Evolutionary conservation across 352 stramenopile genomes (phyloP), one percentile per base, ranked within the genome.

Genomic region (Peronospora belbahrii): DNA sequence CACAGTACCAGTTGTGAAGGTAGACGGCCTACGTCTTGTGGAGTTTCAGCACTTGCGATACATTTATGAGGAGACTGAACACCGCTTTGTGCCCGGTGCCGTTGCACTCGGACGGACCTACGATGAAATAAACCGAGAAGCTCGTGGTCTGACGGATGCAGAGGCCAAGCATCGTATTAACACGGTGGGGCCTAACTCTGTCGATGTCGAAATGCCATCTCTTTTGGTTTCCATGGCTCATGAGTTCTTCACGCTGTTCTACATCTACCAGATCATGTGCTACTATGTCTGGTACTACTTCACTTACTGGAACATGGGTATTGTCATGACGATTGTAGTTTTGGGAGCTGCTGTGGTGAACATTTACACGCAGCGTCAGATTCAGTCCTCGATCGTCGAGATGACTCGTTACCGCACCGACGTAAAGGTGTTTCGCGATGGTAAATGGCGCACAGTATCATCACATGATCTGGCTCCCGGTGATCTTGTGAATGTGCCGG

Each of bases 221-320:
- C 24, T 67, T 17, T 19, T 49, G 6, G 45, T 47, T 10, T 74
- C 59, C 3, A 23, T 75, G 4, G 24, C 66, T 6, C 27, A 64
- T 6, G 61, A 78, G 42, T 58, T 72, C n/a, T 51, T 74, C 17
- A 65, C 52, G 13, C 52, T 75, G 5, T 76, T 71, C 19, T 74
- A 74, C 48, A 56, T 79, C 11, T 79, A 79, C 35, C 65, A 75
- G 48, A 50, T 78, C 45, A 69, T 74, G 53, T 71, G 65, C 53
- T 83, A 83, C 54, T 75, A 65, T 41, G 61, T 78, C 9, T 83
- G 70, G 70, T 70, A 70, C 36, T 83, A 73, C 48, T 75, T 62
- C 42, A 68, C 54, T 9, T 83, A 80, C 45, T 74, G 64, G 53
- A 60, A 68, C 22, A 52, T 71, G 53, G 62, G 58, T 2, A 53